Evolutionary conservation across 2,329 filamentous ascomycete genomes (phyloP).

Genomic region (Dothideomycetes sp.): DNA sequence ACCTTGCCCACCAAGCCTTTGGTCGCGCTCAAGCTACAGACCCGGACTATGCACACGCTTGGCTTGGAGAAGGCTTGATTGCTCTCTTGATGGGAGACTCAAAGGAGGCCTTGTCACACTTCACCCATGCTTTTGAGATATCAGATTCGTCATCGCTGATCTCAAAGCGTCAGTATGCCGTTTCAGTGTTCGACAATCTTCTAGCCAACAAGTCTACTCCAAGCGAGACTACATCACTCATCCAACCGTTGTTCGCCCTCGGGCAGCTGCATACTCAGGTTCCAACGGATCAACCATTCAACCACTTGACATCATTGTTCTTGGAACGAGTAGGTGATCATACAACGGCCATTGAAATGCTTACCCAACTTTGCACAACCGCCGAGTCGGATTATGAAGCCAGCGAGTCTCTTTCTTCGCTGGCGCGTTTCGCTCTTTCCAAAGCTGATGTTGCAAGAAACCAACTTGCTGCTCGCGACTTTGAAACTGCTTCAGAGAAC

Average conservation of each 20-base stretch:
- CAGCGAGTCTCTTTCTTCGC: conserved; percentile 64
- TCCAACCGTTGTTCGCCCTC: conserved; percentile 82
- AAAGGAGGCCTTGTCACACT: conserved; percentile 72
- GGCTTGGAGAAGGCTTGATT: conserved; percentile 85
- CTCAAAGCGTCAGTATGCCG: conserved; percentile 68
- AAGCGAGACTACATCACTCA: conserved; percentile 51
- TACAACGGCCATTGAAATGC: conserved; percentile 49
- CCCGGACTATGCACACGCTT: conserved; percentile 85
- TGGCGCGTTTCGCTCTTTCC: conserved; percentile 70
- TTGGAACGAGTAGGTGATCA: conserved; percentile 70
- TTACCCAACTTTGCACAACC: conserved; percentile 57
- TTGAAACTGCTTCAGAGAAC: conserved; percentile 63
- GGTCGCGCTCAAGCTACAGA: conserved; percentile 87
- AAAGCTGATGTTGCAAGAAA: conserved; percentile 82
- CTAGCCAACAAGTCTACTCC: conserved; percentile 45
- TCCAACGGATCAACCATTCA: conserved; percentile 60
- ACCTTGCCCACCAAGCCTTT: conserved; percentile 85
- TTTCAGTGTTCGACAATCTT: conserved; percentile 75
- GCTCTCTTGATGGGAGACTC: conserved; percentile 66
- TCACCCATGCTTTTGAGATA: conserved; percentile 91
- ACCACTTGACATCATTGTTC: conserved; percentile 71
- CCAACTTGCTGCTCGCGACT: conserved; percentile 60
- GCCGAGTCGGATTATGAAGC: conserved; percentile 78
- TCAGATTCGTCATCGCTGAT: conserved; percentile 66
- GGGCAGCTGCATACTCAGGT: conserved; percentile 67